phyloP scores from a whole-genome alignment of 495 filamentous ascomycete genomes.

The Viridothelium virens region DNA sequence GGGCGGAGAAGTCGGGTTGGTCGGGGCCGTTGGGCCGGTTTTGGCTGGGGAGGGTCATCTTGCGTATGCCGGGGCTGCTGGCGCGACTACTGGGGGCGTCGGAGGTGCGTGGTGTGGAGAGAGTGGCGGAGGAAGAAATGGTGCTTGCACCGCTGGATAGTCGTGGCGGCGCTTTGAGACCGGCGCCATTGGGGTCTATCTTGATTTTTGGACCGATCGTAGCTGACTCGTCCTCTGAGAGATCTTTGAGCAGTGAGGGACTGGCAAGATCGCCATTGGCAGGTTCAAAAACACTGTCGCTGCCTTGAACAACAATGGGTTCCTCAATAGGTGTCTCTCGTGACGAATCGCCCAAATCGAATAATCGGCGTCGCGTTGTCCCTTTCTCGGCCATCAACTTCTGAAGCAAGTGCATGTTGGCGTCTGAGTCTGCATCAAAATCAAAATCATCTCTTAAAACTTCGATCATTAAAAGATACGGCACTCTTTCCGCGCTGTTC shows the following conservation, averaged over 20 bases:
- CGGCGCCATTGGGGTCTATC: not conserved
- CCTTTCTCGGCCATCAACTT: conserved; percentile 56
- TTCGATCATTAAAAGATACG: conserved; percentile 70
- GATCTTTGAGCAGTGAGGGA: conserved; percentile 53
- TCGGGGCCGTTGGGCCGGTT: conserved; percentile 35
- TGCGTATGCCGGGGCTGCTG: conserved; percentile 50
- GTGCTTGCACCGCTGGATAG: conserved; percentile 48
- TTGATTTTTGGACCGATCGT: conserved; percentile 12
- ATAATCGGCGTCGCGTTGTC: conserved; percentile 51
- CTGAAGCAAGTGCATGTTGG: conserved; percentile 54
- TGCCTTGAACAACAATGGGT: conserved; percentile 36
- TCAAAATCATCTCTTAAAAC: conserved; percentile 66
- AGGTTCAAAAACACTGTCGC: conserved; percentile 73
- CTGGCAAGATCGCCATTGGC: conserved; percentile 62
- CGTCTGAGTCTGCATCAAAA: conserved; percentile 58
- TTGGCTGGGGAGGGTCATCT: conserved; percentile 41
- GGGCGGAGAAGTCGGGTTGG: conserved; percentile 61
- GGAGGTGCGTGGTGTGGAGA: conserved; percentile 53
- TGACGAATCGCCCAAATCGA: conserved; percentile 55
- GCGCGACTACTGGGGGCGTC: conserved; percentile 51
- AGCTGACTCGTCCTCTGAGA: conserved; percentile 33
- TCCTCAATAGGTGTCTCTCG: conserved; percentile 33
- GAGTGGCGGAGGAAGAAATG: conserved; percentile 41
- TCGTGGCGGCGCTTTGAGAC: conserved; percentile 21
- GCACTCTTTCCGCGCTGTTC: conserved; percentile 72